These are phyloP conservation scores for Paraglomus occultum DNA, from an alignment of 192 early-diverging fungal genomes.

Conservation along the genomic window DNA sequence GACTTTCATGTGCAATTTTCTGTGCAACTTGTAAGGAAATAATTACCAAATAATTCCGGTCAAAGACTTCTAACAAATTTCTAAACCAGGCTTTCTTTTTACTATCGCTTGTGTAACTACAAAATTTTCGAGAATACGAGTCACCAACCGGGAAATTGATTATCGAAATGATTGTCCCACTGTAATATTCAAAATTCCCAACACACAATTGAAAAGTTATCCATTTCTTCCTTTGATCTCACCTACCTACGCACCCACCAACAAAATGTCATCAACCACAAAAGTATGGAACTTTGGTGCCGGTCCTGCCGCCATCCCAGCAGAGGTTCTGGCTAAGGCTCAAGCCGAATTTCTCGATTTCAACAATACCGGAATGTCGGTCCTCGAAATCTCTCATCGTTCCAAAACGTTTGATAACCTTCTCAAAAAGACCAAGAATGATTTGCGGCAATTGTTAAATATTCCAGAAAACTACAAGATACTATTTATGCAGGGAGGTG, in stretches of 20 bases:
- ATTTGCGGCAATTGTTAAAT: slow-evolving; percentile 68
- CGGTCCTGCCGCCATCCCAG: slow-evolving; percentile 88
- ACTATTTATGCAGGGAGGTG: slow-evolving; percentile 95
- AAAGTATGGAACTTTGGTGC: slow-evolving; percentile 81
- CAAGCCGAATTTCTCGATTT: slow-evolving; percentile 84
- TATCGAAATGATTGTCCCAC: too few relatives aligned
- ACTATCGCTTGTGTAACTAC: too few relatives aligned
- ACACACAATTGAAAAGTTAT: too few relatives aligned
- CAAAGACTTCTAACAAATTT: too few relatives aligned
- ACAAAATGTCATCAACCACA: slow-evolving; percentile 17
- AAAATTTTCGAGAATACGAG: too few relatives aligned
- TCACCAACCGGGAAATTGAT: too few relatives aligned
- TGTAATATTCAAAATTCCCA: too few relatives aligned
- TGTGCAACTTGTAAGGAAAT: too few relatives aligned
- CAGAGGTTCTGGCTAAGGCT: slow-evolving; percentile 76
- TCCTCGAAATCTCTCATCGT: slow-evolving; percentile 96
- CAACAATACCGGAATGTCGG: slow-evolving; percentile 78
- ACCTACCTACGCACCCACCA: background rate
- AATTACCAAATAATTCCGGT: too few relatives aligned
- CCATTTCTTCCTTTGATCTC: background rate
- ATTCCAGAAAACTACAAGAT: slow-evolving; percentile 90
- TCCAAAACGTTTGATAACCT: slow-evolving; percentile 78
- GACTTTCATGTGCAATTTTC: too few relatives aligned
- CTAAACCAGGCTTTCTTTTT: too few relatives aligned
- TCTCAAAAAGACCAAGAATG: slow-evolving; percentile 67